Conservation (phyloP, 148 eudicot genomes). For the Agrostemma githago region DNA sequence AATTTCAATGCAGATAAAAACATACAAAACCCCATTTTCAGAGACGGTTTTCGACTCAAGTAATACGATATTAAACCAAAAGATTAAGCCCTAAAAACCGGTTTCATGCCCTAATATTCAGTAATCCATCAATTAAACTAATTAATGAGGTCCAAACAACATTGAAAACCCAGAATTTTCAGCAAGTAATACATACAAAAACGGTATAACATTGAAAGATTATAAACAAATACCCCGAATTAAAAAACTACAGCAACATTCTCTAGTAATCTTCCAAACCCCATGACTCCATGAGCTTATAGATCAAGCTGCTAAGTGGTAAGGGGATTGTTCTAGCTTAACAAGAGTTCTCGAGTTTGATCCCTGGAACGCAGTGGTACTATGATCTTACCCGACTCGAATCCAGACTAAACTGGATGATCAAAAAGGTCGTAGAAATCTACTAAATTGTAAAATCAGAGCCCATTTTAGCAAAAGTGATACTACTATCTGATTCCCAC, state of each 20-base stretch:
- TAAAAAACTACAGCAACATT: background rate
- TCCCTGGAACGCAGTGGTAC: no score
- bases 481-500: background rate
- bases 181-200: background rate
- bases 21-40: background rate
- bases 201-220: background rate
- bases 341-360: no score
- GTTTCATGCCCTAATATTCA: no score
- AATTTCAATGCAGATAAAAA: background rate
- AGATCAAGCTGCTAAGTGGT: no score
- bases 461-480: background rate
- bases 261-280: background rate
- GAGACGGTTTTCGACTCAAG: background rate
- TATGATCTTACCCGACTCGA: no score
- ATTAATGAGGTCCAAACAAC: background rate
- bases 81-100: background rate
- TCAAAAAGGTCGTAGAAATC: background rate
- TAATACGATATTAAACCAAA: background rate
- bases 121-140: background rate
- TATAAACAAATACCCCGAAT: background rate
- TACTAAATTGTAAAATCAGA: no score
- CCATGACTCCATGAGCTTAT: no score
- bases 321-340: no score
- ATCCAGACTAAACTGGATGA: no score
- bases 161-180: conserved; percentile 1